A percentile compares a stretch with the other conserved stretches of the same genome.
phyloP scores from a whole-genome alignment of 2,329 filamentous ascomycete genomes.

The Graphilbum ipis-grandicollis region DNA sequence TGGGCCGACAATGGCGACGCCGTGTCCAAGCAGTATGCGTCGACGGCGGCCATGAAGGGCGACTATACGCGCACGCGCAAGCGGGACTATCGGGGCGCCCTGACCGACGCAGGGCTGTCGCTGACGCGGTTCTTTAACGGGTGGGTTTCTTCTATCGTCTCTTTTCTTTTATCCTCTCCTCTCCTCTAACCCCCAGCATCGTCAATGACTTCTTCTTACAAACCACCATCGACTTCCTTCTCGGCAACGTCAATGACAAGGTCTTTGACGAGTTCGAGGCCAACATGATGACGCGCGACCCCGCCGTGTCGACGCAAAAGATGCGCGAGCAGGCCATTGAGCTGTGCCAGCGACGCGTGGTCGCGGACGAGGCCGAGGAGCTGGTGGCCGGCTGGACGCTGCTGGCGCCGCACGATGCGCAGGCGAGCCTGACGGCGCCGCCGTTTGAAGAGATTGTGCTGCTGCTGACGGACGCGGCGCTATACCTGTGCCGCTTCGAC shows the following conservation, averaged over 20 bases:
- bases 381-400: constrained; percentile 82
- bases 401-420: constrained; percentile 54
- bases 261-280: constrained; percentile 92
- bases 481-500: constrained; percentile 85
- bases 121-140: constrained; percentile 58
- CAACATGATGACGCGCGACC: constrained; percentile 84
- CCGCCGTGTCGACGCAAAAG: constrained; percentile 69
- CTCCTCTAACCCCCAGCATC: constrained; percentile 44
- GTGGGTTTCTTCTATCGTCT: constrained; percentile 20
- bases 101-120: constrained; percentile 82
- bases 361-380: constrained; percentile 69
- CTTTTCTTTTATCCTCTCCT: background rate
- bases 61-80: constrained; percentile 89
- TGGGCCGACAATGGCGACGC: constrained; percentile 98
- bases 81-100: constrained; percentile 73
- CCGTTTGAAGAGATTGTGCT: constrained; percentile 82
- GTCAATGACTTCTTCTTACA: constrained; percentile 97
- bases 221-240: constrained; percentile 81
- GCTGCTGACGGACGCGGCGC: constrained; percentile 63
- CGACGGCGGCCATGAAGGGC: constrained; percentile 87
- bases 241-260: constrained; percentile 69
- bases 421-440: constrained; percentile 44
- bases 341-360: constrained; percentile 69
- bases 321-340: constrained; percentile 83
- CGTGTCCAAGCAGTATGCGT: constrained; percentile 89